A percentile compares a stretch with the other conserved stretches of the same genome.
phyloP scores from a whole-genome alignment of 83 land plant species.

The Thuja plicata region DNA sequence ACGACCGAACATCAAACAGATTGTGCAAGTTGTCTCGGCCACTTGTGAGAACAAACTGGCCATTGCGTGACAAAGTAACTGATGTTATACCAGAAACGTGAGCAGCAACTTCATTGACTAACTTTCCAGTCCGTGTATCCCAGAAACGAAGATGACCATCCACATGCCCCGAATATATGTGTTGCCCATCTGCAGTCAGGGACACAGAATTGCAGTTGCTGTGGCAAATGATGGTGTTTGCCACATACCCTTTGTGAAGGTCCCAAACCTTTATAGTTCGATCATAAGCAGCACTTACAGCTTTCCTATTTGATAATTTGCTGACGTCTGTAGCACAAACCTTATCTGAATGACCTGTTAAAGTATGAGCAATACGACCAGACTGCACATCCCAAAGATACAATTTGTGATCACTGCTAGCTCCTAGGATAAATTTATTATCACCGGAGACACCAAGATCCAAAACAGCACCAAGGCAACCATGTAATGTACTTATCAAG shows the following conservation, averaged over 20 bases:
- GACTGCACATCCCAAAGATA: constrained; percentile 81
- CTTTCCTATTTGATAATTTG: constrained; percentile 58
- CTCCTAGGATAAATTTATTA: constrained; percentile 80
- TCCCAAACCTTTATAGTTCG: constrained; percentile 95
- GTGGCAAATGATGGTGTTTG: constrained; percentile 70
- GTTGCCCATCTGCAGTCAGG: constrained; percentile 71
- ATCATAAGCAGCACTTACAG: constrained; percentile 86
- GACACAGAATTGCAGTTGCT: constrained; percentile 91
- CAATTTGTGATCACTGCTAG: constrained; percentile 81
- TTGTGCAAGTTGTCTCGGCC: constrained; percentile 92
- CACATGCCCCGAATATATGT: constrained; percentile 87
- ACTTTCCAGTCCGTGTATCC: constrained; percentile 79
- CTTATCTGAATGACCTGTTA: constrained; percentile 92
- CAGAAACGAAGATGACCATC: constrained; percentile 93
- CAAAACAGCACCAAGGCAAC: constrained; percentile 81
- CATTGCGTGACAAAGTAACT: constrained; percentile 75
- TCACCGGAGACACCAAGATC: constrained; percentile 81
- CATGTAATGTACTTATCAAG: constrained; percentile 43
- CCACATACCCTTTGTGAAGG: constrained; percentile 76
- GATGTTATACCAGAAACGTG: constrained; percentile 85
- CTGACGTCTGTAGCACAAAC: constrained; percentile 85
- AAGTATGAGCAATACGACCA: constrained; percentile 78
- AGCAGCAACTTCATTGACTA: constrained; percentile 82
- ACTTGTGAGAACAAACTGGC: constrained; percentile 72
- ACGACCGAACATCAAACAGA: constrained; percentile 76